Evolutionary conservation across 2,329 filamentous ascomycete species (phyloP), one percentile per base, ranked within the genome.

Genomic region (Cladobotryum mycophilum): DNA sequence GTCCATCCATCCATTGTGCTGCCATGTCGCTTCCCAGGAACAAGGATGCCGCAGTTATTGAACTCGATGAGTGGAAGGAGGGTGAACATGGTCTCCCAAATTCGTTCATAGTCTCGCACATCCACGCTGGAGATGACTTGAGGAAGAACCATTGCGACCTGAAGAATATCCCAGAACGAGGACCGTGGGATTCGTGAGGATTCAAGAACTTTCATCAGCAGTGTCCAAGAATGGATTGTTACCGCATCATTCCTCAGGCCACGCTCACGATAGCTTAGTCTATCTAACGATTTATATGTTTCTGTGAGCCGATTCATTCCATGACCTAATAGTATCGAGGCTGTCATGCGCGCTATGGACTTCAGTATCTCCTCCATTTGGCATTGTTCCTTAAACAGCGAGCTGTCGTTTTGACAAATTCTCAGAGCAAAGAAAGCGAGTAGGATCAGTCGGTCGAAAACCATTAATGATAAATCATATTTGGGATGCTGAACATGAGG

Each of bases 51-150:
- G 12, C 62, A 58, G 46, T 73, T 69, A 57, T 83, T 76, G 56
- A 86, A 81, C 53, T 84, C 81, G 20, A 71, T 70, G 0, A 86
- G 67, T 1, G 84, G 83, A 7, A 86, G 68, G 2, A 86, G 67
- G 1, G 75, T 74, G 55, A 86, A 86, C 62, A 84, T 67, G 17
- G 68, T 69, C 49, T 74, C 70, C 84, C 84, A 86, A 4, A 77
- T 59, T 9, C 63, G 63, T 62, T 87, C 84, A 45, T 84, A 73
- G 1, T 64, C 59, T 14, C 68, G 66, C 7, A 71, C 73, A 57
- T 84, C 71, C 2, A 58, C 59, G 18, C 68, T 67, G 3, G 51
- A 50, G 25, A 41, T 30, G 25, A 34, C 9, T 17, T 47, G 9
- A 4, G 42, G 37, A 3, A 65, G 63, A 2, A 67, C 57, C 52